Percentiles rank a stretch among this genome's conserved stretches.
Conservation (phyloP, 495 filamentous ascomycete species). For the Podospora pseudocomata region DNA sequence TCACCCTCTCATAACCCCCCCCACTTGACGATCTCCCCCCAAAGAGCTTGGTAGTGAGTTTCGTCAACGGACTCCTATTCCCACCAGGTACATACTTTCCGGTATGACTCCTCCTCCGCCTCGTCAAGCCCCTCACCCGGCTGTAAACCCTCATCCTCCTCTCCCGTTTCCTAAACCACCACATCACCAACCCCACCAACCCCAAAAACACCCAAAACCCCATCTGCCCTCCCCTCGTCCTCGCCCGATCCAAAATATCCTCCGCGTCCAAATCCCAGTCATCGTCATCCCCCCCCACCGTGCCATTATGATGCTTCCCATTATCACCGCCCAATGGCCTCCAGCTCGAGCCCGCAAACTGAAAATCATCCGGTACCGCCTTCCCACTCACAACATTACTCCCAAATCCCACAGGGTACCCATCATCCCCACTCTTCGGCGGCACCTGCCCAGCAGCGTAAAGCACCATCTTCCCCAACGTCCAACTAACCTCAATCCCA, state of each 20-base stretch:
- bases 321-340: conserved; percentile 30
- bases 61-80: conserved; percentile 50
- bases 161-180: conserved; percentile 58
- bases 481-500: conserved; percentile 96
- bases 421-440: conserved; percentile 49
- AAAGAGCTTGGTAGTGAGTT: conserved; percentile 56
- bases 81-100: conserved; percentile 26
- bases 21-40: conserved; percentile 38
- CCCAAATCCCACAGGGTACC: conserved; percentile 83
- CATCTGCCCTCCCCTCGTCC: conserved; percentile 64
- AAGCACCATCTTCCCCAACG: conserved; percentile 93
- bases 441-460: conserved; percentile 89
- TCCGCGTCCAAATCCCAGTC: conserved; percentile 59
- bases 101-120: conserved; percentile 52
- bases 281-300: conserved; percentile 41
- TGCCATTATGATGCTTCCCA: conserved; percentile 20
- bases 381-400: conserved; percentile 53
- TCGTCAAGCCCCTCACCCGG: conserved; percentile 52
- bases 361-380: conserved; percentile 70
- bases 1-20: conserved; percentile 70
- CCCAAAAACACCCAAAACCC: conserved; percentile 69
- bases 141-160: conserved; percentile 63
- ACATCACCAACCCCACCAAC: conserved; percentile 62
- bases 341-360: conserved; percentile 69
- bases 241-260: conserved; percentile 60